Percentiles rank a stretch among this genome's conserved stretches.
Evolutionary conservation across 106 monocot species (phyloP).

Genomic region (Posidonia australis): DNA sequence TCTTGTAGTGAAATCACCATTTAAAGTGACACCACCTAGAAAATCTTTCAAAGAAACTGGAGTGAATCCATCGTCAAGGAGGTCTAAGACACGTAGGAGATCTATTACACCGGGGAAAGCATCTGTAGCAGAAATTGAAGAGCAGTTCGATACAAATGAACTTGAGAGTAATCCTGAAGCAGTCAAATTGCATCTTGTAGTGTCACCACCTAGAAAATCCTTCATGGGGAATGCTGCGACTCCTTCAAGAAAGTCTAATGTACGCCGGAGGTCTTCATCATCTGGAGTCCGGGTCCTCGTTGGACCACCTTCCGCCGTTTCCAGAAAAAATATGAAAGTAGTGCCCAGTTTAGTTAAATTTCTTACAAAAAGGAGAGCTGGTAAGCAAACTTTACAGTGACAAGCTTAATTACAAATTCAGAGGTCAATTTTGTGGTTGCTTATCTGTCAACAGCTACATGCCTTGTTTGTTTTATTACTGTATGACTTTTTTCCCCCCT

Average conservation of each 20-base stretch:
- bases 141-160: not conserved
- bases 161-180: not conserved
- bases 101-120: not conserved
- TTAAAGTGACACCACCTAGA: constrained; percentile 6
- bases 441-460: too few relatives aligned
- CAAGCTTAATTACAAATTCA: too few relatives aligned
- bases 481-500: too few relatives aligned
- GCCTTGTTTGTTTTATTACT: too few relatives aligned
- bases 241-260: constrained; percentile 18
- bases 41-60: constrained; percentile 23
- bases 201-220: constrained; percentile 18
- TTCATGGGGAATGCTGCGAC: constrained; percentile 12
- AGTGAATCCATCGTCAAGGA: constrained; percentile 8
- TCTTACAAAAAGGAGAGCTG: constrained; percentile 13
- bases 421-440: too few relatives aligned
- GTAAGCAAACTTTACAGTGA: not conserved
- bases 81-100: constrained; percentile 18
- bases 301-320: constrained; percentile 33
- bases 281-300: constrained; percentile 9
- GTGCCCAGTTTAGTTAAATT: constrained; percentile 50
- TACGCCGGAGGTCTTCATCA: constrained; percentile 19
- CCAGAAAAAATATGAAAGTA: constrained; percentile 42
- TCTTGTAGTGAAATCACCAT: not conserved
- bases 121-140: not conserved
- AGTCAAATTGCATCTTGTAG: not conserved